A percentile compares a stretch with the other conserved stretches of the same genome.
phyloP scores from a whole-genome alignment of 1,284 basidiomycete genomes.

The Cryptococcus hybrid region DNA sequence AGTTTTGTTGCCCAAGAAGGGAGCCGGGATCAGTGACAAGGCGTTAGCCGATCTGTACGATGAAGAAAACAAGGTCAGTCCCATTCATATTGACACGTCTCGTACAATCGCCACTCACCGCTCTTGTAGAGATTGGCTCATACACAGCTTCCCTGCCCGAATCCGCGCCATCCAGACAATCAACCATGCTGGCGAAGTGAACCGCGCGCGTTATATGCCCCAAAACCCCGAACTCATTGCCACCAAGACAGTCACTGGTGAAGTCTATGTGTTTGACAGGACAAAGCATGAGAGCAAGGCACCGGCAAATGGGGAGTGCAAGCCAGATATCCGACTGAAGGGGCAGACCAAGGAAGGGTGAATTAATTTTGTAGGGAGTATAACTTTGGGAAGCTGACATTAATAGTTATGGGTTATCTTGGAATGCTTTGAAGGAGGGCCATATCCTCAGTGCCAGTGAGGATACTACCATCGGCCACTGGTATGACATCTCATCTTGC shows the following conservation, averaged over 20 bases:
- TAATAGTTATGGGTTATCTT: slow-evolving; percentile 82
- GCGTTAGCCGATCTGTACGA: slow-evolving; percentile 78
- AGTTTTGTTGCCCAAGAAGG: slow-evolving; percentile 84
- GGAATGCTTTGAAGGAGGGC: slow-evolving; percentile 80
- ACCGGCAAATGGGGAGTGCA: slow-evolving; percentile 75
- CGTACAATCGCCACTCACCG: background rate
- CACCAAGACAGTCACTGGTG: slow-evolving; percentile 86
- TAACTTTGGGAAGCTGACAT: slow-evolving; percentile 2
- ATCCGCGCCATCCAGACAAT: slow-evolving; percentile 92
- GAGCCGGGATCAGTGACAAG: slow-evolving; percentile 56
- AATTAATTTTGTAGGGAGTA: background rate
- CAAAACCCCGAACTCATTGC: slow-evolving; percentile 97
- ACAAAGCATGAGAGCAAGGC: slow-evolving; percentile 96
- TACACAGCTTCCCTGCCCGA: slow-evolving; percentile 74
- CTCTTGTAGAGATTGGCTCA: slow-evolving; percentile 70
- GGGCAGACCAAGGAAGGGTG: slow-evolving; percentile 94
- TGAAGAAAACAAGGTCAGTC: slow-evolving; percentile 71
- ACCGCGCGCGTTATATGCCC: slow-evolving; percentile 97
- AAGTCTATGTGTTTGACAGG: slow-evolving; percentile 91
- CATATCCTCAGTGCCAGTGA: slow-evolving; percentile 91
- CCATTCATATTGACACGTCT: background rate
- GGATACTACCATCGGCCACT: slow-evolving; percentile 94
- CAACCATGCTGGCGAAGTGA: slow-evolving; percentile 95
- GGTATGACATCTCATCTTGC: slow-evolving; percentile 56
- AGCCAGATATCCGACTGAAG: slow-evolving; percentile 84